Evolutionary conservation across 176 grass and related monocot species (phyloP), one percentile per base, ranked within the genome.

Genomic region (Miscanthus lutarioriparius): DNA sequence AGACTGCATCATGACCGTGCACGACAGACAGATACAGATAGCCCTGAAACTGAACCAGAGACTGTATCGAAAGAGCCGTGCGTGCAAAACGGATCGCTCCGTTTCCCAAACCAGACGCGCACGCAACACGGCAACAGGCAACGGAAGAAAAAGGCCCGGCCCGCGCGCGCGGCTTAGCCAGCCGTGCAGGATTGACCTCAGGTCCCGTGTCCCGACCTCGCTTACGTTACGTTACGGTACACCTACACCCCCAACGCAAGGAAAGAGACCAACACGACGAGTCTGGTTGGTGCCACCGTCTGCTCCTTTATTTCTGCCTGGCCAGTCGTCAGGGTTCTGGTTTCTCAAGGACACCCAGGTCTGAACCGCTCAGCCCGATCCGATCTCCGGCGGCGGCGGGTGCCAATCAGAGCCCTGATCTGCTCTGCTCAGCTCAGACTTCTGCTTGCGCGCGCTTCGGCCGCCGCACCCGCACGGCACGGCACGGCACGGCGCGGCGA

Each of bases 131-230:
- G 16, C 47, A 51, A 49, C 13, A 19, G 22, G 76, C 7, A 16
- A 16, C 25, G 49, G 45, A 12, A 20, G 3, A 14, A 4, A 49
- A 28, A 27, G 4, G 43, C 25, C 44, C 70, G n/a, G 41, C 5
- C 8, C 22, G 54, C 19, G 16, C 6, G 39, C 20, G 17, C 7
- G 33, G 16, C 15, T 6, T 1, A 22, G 36, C 35, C 3, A 54
- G 53, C 51, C 56, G 62, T 67, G 77, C 77, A 48, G 41, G 20
- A 67, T 35, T 80, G 77, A 49, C 77, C 61, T 33, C 61, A 28
- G 61, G 25, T 23, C 9, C 20, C 19, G 53, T n/a, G 7, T n/a
- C 54, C 22, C 20, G 54, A 23, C 54, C 51, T 22, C 17, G 17
- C 49, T 22, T 56, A 56, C 53, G 53, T 72, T 16, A 26, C 70